phyloP scores from a whole-genome alignment of 306 rosid species.

The Trifolium fragiferum region DNA sequence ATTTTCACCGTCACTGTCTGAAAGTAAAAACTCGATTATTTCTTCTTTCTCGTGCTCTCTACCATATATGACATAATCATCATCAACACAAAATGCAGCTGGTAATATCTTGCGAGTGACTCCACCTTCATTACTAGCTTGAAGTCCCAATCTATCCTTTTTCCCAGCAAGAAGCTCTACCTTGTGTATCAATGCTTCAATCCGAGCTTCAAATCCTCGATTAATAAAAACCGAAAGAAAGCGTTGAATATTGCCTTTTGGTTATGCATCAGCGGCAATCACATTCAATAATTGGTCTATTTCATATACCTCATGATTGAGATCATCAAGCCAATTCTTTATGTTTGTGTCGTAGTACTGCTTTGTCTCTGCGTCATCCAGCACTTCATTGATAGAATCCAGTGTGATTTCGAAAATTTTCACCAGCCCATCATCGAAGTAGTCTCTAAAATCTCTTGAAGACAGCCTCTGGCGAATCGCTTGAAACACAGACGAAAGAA shows the following conservation, averaged over 20 bases:
- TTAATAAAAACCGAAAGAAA: background rate
- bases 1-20: background rate
- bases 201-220: conserved; percentile 1
- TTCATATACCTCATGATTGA: conserved; percentile 18
- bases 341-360: conserved; percentile 30
- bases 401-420: background rate
- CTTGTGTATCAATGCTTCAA: background rate
- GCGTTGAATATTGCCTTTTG: background rate
- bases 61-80: conserved; percentile 30
- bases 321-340: conserved; percentile 47
- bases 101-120: background rate
- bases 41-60: conserved; percentile 14
- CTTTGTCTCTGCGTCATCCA: conserved; percentile 51
- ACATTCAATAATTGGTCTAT: background rate
- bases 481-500: background rate
- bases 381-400: conserved; percentile 25
- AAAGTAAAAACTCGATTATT: background rate
- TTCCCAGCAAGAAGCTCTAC: background rate
- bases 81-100: conserved; percentile 32
- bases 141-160: background rate
- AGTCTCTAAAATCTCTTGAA: background rate
- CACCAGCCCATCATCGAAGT: conserved; percentile 20
- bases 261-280: background rate
- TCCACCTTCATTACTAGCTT: background rate
- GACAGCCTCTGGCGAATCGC: background rate